Evolutionary conservation across 176 grass and related monocot species (phyloP), one percentile per base, ranked within the genome.

Genomic region (Thalia dealbata): DNA sequence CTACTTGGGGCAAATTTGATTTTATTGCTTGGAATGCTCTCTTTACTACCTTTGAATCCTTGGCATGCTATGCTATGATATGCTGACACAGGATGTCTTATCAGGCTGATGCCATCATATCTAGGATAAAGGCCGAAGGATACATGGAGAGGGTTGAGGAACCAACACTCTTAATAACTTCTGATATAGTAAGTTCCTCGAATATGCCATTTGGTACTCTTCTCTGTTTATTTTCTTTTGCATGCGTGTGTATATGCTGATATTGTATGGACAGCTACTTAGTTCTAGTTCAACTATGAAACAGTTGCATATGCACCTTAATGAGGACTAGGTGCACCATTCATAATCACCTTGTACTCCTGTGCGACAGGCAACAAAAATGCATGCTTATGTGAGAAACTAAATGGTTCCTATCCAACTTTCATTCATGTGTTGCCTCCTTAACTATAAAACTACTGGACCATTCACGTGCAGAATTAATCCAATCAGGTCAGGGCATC

Each of bases 101-200:
- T 82, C 81, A 97, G 93, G 93, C 93, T 78, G 83, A 97, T 77
- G 89, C 93, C 86, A 92, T 91, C 65, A 84, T 90, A 44, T 88
- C 87, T 16, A 97, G 85, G 86, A 82, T 91, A 69, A 86, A 86
- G 52, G 71, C 88, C 58, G 45, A 78, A 67, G 93, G 90, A 79
- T 90, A 86, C 66, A 74, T 70, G 73, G 87, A 90, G 80, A 83
- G 88, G 77, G 80, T 66, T 45, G 55, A 60, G 25, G 61, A 78
- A 71, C 84, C 81, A 45, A 97, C 87, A 59, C 81, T 97, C 35
- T 63, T 97, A 48, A 78, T 92, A 74, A 97, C 93, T 86, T 92
- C 89, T 79, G 93, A 97, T 84, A 97, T 92, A 86, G 93, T 97
- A 97, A 43, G 72, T 76, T 51, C 50, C 45, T 80, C 18, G 14